Base-by-base conservation (phyloP, 2,329 filamentous ascomycete genomes). In the Leptodontidium sp. region DNA sequence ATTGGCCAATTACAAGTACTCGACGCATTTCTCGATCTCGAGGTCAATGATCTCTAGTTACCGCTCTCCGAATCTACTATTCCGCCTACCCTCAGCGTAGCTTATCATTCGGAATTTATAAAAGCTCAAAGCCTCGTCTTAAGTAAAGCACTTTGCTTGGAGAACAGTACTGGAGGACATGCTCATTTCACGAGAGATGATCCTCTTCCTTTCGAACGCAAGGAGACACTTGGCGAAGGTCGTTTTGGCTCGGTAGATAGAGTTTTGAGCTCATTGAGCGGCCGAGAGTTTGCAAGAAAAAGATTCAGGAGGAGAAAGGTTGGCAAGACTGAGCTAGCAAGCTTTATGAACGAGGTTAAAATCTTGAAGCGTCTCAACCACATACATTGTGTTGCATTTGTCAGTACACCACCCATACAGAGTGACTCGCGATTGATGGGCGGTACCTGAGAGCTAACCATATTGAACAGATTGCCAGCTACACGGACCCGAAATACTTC, bases 41-140 rank as follows among this genome's bases (percentile, higher is more conserved):
- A 74, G 9, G 73, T 79, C 45, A 68, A 59, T 1, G 78, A 79
- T 45, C 32, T 69, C 52, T 79, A 70, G 69, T 76, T 79, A 50
- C 77, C 77, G 8, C 71, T 78, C 43, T 66, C 68, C 9, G 21
- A 40, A 6, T 65, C 47, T 17, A 45, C 64, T n/a, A 68, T 79
- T n/a, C 77, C 77, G 2, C 43, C 38, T 26, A 68, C 57, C 26
- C 63, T 79, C 2, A 61, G 62, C 32, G 70, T 71, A 2, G 65
- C 38, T 1, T 49, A 72, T 21, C 72, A 71, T 7, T 17, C 61
- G 2, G 50, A 64, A 14, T 73, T 79, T 68, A 61, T 77, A 1
- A 58, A 72, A 15, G 49, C 64, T 17, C 77, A 79, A 52, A 21
- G 32, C 35, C 17, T 75, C 7, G 73, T 79, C 1, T 61, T 77